Percentiles rank a stretch among this genome's conserved stretches.
Conservation (phyloP, 2,329 filamentous ascomycete genomes). For the Ascochyta pisi region DNA sequence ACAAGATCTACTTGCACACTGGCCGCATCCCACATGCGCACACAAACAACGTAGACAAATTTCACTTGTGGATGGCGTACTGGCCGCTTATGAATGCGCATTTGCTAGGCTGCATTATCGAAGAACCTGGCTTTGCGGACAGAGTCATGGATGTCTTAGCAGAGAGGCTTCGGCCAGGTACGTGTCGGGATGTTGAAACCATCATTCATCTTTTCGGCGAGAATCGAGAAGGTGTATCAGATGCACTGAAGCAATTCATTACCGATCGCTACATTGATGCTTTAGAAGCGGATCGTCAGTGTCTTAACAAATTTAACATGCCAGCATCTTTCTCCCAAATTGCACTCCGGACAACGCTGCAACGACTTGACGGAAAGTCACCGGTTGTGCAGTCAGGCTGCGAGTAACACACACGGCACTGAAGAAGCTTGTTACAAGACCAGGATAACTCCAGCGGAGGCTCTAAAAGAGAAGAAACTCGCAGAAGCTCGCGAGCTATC, state of each 20-base stretch:
- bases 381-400: neutral
- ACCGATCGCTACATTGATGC: neutral
- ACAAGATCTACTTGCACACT: neutral
- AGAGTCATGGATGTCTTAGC: neutral
- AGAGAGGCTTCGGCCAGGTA: neutral
- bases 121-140: neutral
- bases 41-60: neutral
- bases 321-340: neutral
- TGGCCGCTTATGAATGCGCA: constrained; percentile 7
- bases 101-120: neutral
- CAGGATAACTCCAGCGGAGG: neutral
- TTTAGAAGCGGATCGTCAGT: neutral
- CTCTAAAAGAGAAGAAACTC: neutral
- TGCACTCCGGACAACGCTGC: neutral
- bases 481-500: neutral
- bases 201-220: neutral
- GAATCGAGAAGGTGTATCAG: neutral
- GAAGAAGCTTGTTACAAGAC: constrained; percentile 4
- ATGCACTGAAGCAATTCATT: neutral
- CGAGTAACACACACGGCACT: neutral
- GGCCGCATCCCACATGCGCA: neutral
- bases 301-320: neutral
- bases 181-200: neutral
- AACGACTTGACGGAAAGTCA: neutral
- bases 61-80: neutral